These are phyloP conservation scores for Hyphodiscus hymeniophilus DNA, from an alignment of 495 filamentous ascomycete species.

Conservation along the genomic window DNA sequence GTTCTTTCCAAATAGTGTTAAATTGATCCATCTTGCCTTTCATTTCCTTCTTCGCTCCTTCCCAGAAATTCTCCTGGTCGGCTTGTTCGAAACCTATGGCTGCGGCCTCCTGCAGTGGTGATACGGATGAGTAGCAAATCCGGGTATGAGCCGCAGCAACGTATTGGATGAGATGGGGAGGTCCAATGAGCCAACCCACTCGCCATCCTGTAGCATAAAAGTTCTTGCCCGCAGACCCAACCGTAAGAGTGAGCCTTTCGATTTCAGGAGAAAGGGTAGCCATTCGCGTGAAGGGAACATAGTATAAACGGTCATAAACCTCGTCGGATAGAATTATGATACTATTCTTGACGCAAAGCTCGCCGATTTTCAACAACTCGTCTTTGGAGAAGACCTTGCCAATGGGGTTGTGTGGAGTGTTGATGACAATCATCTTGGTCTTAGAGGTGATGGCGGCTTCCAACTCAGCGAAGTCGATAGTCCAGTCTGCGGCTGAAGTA, in stretches of 20 bases:
- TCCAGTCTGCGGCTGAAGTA: slow-evolving; percentile 81
- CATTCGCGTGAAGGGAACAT: slow-evolving; percentile 87
- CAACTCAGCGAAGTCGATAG: slow-evolving; percentile 73
- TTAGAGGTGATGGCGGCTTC: slow-evolving; percentile 73
- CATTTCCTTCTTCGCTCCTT: slow-evolving; percentile 77
- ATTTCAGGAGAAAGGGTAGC: slow-evolving; percentile 84
- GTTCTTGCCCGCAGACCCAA: slow-evolving; percentile 93
- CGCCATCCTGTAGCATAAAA: slow-evolving; percentile 98
- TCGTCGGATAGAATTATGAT: slow-evolving; percentile 95
- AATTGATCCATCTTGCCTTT: slow-evolving; percentile 79
- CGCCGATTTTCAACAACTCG: slow-evolving; percentile 79
- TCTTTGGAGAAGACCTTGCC: slow-evolving; percentile 85
- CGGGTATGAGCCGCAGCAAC: slow-evolving; percentile 88
- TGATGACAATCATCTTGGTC: slow-evolving; percentile 93
- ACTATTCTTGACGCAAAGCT: slow-evolving; percentile 86
- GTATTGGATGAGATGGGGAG: slow-evolving; percentile 81
- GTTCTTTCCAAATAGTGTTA: slow-evolving; percentile 80
- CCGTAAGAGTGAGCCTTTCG: slow-evolving; percentile 78
- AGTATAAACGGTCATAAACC: slow-evolving; percentile 92
- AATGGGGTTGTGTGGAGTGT: slow-evolving; percentile 85
- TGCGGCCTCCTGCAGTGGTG: slow-evolving; percentile 90
- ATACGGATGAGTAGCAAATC: slow-evolving; percentile 92
- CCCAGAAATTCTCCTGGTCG: slow-evolving; percentile 80
- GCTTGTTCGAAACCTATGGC: slow-evolving; percentile 92
- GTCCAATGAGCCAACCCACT: slow-evolving; percentile 90